phyloP scores from a whole-genome alignment of 805 yeast genomes.

The Yarrowia bubula region DNA sequence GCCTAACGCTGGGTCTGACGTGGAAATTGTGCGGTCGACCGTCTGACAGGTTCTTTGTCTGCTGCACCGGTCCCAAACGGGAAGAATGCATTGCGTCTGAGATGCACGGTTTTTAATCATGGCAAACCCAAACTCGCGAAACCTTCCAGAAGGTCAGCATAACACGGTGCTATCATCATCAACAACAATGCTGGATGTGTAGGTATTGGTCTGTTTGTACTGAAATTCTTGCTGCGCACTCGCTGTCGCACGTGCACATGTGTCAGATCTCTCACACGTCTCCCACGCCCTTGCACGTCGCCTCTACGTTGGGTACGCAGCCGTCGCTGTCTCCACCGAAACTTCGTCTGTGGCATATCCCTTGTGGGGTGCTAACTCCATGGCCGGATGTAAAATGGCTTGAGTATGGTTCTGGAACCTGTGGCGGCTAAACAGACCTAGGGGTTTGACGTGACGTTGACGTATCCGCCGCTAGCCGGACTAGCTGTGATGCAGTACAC shows the following conservation, averaged over 20 bases:
- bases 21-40: neutral
- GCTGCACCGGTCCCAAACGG: slow-evolving; percentile 3
- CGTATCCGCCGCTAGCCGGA: slow-evolving; percentile 1
- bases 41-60: slow-evolving; percentile 10
- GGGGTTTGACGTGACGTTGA: neutral
- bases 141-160: slow-evolving; percentile 1
- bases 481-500: too few species aligned
- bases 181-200: too few species aligned
- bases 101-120: neutral
- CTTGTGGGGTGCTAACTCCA: too few species aligned
- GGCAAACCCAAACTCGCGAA: neutral
- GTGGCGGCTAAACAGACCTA: neutral
- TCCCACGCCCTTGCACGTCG: neutral
- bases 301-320: neutral
- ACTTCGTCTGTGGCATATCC: too few species aligned
- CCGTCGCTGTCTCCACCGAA: neutral
- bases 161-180: too few species aligned
- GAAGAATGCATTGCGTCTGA: slow-evolving; percentile 7
- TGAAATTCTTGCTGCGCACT: neutral
- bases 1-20: neutral
- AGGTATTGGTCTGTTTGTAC: too few species aligned
- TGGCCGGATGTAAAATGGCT: too few species aligned
- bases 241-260: neutral
- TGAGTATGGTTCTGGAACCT: neutral
- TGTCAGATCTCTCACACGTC: neutral